Evolutionary conservation across 164 flowering plant genomes (phyloP).

Genomic region (Macadamia integrifolia): DNA sequence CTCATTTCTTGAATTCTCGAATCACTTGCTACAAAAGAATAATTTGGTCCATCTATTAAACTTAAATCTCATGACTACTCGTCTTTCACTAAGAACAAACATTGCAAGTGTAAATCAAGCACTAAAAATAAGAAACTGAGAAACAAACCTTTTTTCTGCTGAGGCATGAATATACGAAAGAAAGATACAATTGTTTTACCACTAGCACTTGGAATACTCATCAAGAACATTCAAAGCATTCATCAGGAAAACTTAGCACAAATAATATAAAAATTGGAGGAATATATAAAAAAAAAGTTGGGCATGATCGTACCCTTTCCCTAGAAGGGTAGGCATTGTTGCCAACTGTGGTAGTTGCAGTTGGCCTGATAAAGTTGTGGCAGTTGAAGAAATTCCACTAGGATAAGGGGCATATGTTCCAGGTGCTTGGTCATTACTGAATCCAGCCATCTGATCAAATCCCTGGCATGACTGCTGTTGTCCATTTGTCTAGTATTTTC

Average conservation of each 20-base stretch:
- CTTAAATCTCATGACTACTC: not conserved
- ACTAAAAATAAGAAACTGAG: not conserved
- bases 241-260: not conserved
- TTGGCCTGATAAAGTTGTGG: constrained; percentile 41
- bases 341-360: constrained; percentile 42
- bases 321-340: constrained; percentile 52
- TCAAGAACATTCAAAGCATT: not conserved
- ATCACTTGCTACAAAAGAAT: no score
- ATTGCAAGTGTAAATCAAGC: not conserved
- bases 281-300: not conserved
- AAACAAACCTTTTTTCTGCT: not conserved
- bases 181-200: no score
- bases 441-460: constrained; percentile 29
- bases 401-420: constrained; percentile 35
- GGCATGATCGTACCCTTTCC: constrained; percentile 55
- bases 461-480: constrained; percentile 38
- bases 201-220: not conserved
- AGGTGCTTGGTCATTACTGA: constrained; percentile 27
- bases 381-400: constrained; percentile 28
- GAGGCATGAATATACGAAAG: not conserved
- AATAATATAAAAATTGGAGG: not conserved
- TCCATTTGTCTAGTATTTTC: constrained; percentile 31
- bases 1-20: no score
- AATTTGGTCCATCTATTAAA: not conserved
- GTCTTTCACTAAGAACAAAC: not conserved